Percentiles rank a stretch among this genome's conserved stretches.
These are phyloP conservation scores for Dioszegia crocea DNA, from an alignment of 768 basidiomycete genomes.

Conservation along the genomic window DNA sequence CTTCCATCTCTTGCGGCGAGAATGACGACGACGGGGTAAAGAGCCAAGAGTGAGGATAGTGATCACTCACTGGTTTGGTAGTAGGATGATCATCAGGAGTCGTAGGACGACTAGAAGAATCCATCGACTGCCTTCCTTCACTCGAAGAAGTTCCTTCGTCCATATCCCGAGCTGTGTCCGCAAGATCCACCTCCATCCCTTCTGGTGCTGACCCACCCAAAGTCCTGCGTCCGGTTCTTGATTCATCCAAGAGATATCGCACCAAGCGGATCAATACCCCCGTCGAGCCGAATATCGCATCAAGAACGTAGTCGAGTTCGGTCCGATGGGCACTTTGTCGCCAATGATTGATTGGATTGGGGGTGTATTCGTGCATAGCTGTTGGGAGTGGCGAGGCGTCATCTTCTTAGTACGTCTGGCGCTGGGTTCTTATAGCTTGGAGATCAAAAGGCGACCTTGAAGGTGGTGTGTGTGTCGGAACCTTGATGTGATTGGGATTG, in stretches of 20 bases:
- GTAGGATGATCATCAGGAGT: background rate
- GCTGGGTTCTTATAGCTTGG: too few relatives aligned
- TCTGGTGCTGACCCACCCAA: too few relatives aligned
- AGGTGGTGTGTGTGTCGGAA: conserved; percentile 3
- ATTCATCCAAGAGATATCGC: background rate
- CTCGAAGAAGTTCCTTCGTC: background rate
- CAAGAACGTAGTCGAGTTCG: too few relatives aligned
- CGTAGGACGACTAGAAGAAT: background rate
- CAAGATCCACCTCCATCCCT: too few relatives aligned
- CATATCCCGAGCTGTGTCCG: background rate
- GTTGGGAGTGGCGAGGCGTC: too few relatives aligned
- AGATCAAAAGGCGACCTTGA: too few relatives aligned
- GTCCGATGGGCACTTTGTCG: too few relatives aligned
- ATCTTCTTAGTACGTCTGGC: too few relatives aligned
- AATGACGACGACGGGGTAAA: background rate
- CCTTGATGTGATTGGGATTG: background rate
- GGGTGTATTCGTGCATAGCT: too few relatives aligned
- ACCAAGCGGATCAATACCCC: background rate
- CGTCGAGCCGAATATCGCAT: too few relatives aligned
- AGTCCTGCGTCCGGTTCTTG: background rate
- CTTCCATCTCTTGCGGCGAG: too few relatives aligned
- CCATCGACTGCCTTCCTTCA: background rate
- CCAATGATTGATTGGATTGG: too few relatives aligned
- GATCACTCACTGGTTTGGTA: background rate
- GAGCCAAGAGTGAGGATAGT: background rate